Percentiles rank a stretch among this genome's conserved stretches.
Evolutionary conservation across 208 protist genomes (phyloP).

Genomic region (Lotmaria passim): DNA sequence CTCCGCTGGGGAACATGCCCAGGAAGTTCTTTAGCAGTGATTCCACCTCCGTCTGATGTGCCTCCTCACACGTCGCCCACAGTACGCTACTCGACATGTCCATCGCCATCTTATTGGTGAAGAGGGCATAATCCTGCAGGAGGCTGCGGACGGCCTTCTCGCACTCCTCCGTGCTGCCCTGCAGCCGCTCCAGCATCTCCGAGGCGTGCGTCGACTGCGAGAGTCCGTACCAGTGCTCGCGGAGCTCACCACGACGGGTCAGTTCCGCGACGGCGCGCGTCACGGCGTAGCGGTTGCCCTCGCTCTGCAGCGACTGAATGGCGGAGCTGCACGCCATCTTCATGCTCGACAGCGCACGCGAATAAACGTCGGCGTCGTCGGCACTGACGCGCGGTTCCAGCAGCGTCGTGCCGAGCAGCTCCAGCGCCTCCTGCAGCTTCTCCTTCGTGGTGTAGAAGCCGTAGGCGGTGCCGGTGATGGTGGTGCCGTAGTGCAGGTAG

Average conservation of each 20-base stretch:
- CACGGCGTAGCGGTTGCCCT: constrained; percentile 77
- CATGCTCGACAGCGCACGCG: constrained; percentile 64
- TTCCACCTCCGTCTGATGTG: constrained; percentile 62
- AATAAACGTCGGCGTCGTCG: constrained; percentile 70
- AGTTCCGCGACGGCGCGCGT: constrained; percentile 66
- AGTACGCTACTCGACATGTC: constrained; percentile 53
- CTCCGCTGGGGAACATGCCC: constrained; percentile 30
- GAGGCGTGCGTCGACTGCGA: constrained; percentile 66
- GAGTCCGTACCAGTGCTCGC: constrained; percentile 81
- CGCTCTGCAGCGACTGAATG: constrained; percentile 75
- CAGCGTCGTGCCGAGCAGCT: constrained; percentile 69
- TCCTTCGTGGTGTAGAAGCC: constrained; percentile 89
- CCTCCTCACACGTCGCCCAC: constrained; percentile 89
- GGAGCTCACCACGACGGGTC: constrained; percentile 60
- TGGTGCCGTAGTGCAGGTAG: constrained; percentile 52
- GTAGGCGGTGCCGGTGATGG: constrained; percentile 72
- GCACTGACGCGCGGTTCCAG: constrained; percentile 67
- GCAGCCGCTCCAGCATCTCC: constrained; percentile 69
- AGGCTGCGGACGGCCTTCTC: constrained; percentile 37
- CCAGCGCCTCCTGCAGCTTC: constrained; percentile 78
- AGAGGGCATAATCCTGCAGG: constrained; percentile 45
- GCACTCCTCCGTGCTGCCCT: constrained; percentile 49
- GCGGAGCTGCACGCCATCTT: constrained; percentile 71
- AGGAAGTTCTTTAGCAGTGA: constrained; percentile 50
- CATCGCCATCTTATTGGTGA: constrained; percentile 46